Percentiles rank a stretch among this genome's conserved stretches.
These are phyloP conservation scores for Mallotus nudiflorus DNA, from an alignment of 345 rosid species.

Conservation along the genomic window DNA sequence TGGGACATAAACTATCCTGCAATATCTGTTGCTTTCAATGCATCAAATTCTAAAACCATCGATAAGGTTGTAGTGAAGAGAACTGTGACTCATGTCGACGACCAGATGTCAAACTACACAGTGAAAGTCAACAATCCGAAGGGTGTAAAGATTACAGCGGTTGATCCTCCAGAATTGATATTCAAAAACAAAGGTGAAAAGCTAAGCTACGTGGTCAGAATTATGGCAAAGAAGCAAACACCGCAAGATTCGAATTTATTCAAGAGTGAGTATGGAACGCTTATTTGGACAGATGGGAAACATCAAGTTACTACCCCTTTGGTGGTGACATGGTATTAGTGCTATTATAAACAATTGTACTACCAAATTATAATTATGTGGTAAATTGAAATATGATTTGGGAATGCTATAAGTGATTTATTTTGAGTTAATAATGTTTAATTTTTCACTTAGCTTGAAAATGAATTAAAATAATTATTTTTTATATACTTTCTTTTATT, in stretches of 20 bases:
- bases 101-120: not conserved
- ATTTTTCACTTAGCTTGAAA: no score
- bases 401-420: no score
- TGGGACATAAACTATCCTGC: constrained; percentile 25
- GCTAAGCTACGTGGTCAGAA: constrained; percentile 6
- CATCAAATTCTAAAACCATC: not conserved
- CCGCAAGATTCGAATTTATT: not conserved
- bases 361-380: no score
- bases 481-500: no score
- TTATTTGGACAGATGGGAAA: constrained; percentile 20
- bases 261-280: constrained; percentile 1
- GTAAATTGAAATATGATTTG: no score
- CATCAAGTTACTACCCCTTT: constrained; percentile 19
- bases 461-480: no score
- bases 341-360: no score
- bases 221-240: not conserved
- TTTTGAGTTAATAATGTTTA: no score
- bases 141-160: not conserved
- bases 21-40: constrained; percentile 15
- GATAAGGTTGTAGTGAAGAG: constrained; percentile 5
- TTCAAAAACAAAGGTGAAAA: constrained; percentile 16
- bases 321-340: not conserved
- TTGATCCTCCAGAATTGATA: constrained; percentile 9
- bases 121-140: not conserved
- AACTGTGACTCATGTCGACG: constrained; percentile 11